Evolutionary conservation across 2,329 filamentous ascomycete species (phyloP).

Genomic region (Lachnum nothofagi): DNA sequence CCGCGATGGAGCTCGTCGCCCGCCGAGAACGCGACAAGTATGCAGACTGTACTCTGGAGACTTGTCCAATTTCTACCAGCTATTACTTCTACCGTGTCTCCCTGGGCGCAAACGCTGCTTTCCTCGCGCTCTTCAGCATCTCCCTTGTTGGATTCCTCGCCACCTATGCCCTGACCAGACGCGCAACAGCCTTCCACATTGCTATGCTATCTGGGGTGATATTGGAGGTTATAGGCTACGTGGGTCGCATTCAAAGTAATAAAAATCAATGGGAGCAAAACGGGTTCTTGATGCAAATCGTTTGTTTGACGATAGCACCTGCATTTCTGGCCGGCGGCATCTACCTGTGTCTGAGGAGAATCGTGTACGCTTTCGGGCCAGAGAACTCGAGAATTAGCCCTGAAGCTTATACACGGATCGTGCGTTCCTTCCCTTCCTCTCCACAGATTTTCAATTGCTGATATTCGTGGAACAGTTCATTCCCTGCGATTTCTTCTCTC

Average conservation of each 20-base stretch:
- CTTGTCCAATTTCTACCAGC: constrained; percentile 34
- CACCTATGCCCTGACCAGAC: constrained; percentile 41
- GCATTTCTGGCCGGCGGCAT: constrained; percentile 60
- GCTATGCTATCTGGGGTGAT: constrained; percentile 50
- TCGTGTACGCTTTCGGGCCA: constrained; percentile 44
- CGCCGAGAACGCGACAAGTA: constrained; percentile 1
- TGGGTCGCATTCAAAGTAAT: constrained; percentile 51
- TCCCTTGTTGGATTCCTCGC: constrained; percentile 39
- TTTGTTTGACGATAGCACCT: constrained; percentile 59
- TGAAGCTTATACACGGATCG: constrained; percentile 45
- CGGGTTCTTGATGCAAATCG: constrained; percentile 52
- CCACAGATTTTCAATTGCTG: background rate
- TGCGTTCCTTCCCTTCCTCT: constrained; percentile 33
- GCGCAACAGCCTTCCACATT: constrained; percentile 47
- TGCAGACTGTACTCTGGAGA: constrained; percentile 33
- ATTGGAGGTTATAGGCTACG: constrained; percentile 56
- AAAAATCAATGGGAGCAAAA: constrained; percentile 47
- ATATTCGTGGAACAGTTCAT: constrained; percentile 45
- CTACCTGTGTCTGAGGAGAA: constrained; percentile 54
- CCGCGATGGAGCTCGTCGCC: constrained; percentile 5
- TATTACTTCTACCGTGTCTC: constrained; percentile 52
- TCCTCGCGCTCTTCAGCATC: constrained; percentile 46
- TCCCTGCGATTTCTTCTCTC: constrained; percentile 55
- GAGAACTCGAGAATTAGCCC: constrained; percentile 46
- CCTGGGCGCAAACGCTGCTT: constrained; percentile 48